Conservation (phyloP, 441 rosid genomes). For the Erodium trifolium region DNA sequence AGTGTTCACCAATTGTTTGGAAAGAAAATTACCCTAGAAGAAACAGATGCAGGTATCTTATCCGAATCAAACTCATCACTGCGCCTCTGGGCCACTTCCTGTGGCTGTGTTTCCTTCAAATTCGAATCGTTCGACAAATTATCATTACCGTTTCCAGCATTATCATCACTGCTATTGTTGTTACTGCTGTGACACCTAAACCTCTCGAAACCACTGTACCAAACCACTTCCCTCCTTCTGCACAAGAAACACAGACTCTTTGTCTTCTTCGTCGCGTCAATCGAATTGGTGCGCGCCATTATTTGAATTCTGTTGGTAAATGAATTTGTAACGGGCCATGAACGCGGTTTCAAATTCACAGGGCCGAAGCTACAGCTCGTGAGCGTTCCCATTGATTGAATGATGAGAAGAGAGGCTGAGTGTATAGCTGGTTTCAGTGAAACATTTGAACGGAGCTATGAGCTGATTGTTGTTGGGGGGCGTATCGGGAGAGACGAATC, state of each 20-base stretch:
- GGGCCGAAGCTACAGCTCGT: not conserved
- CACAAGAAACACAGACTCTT: not conserved
- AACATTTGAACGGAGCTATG: too few species aligned
- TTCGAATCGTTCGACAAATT: not conserved
- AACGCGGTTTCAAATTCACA: not conserved
- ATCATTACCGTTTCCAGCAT: not conserved
- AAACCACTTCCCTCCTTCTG: not conserved
- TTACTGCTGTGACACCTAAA: not conserved
- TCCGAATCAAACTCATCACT: not conserved
- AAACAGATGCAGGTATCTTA: not conserved
- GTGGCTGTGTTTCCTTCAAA: not conserved
- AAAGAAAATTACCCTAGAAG: not conserved
- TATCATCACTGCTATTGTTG: not conserved
- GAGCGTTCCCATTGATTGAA: not conserved
- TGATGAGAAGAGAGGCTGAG: not conserved
- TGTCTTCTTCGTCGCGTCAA: too few species aligned
- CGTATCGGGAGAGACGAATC: too few species aligned
- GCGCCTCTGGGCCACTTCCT: not conserved
- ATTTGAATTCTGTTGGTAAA: not conserved
- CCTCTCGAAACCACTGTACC: not conserved
- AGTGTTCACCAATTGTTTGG: not conserved
- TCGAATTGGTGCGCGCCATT: not conserved
- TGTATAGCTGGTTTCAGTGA: too few species aligned
- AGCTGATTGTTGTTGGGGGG: too few species aligned
- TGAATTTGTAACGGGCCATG: not conserved